Base-by-base conservation (phyloP, 768 basidiomycete genomes). In the Lentinus brumalis region DNA sequence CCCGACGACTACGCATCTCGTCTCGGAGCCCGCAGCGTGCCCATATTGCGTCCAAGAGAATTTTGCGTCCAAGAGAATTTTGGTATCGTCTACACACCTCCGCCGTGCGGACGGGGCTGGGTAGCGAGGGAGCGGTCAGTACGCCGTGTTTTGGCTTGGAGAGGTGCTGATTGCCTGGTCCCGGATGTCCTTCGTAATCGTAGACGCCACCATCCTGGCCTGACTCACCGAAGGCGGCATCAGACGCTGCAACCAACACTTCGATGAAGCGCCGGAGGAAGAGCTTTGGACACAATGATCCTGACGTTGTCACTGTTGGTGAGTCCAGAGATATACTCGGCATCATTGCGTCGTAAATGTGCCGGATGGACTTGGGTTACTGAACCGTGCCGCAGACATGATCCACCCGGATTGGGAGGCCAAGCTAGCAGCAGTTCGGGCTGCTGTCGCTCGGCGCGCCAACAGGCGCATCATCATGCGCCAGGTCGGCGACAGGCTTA, bases 401-500 rank as follows among this genome's bases (percentile, higher is more conserved):
- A 95, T 98, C 61, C 90, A 95, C 55, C 96, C 97, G 1, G 96
- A 98, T 73, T 98, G 97, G 97, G 96, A 98, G 78, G 85, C 88
- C 45, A 98, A 98, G 75, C 77, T 98, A 41, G 94, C 93, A 50
- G 88, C 94, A 40, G 94, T 98, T 46, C 89, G 92, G 59, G 96
- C 97, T 35, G 89, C 93, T n/a, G 96, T 94, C 39, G 87, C 93
- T n/a, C 85, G 97, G 61, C 88, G 96, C 30, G 97, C 97, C 9
- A 96, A 96, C 71, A 82, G 97, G 69, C 84, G 97, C 47, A 96
- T 98, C 73, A 91, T 99, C 57, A 98, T 99, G 95, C 87, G 97
- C 46, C 94, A 98, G 75, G 94, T 98, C 35, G 97, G 97, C 57
- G 97, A 98, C 75, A 86, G 96, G 38, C 88, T 99, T 56, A 91